These are phyloP conservation scores for Ochetophila trinervis DNA, from an alignment of 306 rosid species.

Conservation along the genomic window DNA sequence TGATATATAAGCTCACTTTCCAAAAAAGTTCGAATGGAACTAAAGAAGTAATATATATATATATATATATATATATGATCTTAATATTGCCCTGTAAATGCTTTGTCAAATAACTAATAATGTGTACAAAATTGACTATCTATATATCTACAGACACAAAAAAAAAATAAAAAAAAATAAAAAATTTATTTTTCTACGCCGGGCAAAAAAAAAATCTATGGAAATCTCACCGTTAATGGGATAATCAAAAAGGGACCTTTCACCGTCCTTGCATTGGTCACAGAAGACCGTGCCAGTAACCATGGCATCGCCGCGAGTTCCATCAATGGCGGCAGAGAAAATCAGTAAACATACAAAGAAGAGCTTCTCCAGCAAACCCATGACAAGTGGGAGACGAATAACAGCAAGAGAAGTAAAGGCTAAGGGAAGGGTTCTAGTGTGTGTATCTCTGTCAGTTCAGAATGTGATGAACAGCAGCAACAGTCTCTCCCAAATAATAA, in stretches of 20 bases:
- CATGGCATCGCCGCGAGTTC: constrained; percentile 46
- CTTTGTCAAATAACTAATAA: too few species aligned
- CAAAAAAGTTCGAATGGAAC: too few species aligned
- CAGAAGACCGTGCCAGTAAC: constrained; percentile 84
- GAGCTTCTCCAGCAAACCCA: constrained; percentile 46
- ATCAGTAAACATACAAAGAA: constrained; percentile 38
- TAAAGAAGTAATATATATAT: too few species aligned
- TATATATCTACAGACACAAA: not conserved
- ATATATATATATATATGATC: too few species aligned
- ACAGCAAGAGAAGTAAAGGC: constrained; percentile 6
- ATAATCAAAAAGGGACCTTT: constrained; percentile 64
- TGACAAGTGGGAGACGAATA: constrained; percentile 32
- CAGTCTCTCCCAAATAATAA: constrained; percentile 3
- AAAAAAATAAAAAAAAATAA: not conserved
- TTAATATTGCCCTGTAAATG: too few species aligned
- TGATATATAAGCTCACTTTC: too few species aligned
- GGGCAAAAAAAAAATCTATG: not conserved
- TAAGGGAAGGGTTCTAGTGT: constrained; percentile 21
- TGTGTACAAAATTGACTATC: too few species aligned
- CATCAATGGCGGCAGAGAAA: constrained; percentile 42
- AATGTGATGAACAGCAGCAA: constrained; percentile 26
- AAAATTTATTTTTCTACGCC: too few species aligned
- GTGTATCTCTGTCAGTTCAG: too few species aligned
- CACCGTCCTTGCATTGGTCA: constrained; percentile 93
- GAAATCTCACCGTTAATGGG: constrained; percentile 65